Percentiles rank a stretch among this genome's conserved stretches.
Conservation (phyloP, 208 protist species). For the Leishmania major region DNA sequence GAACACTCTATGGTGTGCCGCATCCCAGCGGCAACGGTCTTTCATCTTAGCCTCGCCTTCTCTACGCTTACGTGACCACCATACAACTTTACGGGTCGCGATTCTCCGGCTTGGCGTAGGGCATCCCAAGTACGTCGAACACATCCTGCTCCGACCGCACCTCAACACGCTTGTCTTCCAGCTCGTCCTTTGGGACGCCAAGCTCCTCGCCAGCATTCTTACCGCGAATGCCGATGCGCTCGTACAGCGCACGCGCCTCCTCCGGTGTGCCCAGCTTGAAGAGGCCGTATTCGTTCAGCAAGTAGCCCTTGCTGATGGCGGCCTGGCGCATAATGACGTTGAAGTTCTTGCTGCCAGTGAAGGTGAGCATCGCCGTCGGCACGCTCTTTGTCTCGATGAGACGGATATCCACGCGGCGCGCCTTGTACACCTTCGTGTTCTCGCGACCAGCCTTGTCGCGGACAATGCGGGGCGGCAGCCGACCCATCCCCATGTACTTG, state of each 20-base stretch:
- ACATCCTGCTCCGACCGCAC: slow-evolving; percentile 85
- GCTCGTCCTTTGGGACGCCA: slow-evolving; percentile 80
- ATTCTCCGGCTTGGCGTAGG: slow-evolving; percentile 86
- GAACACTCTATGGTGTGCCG: background rate
- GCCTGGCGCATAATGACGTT: slow-evolving; percentile 93
- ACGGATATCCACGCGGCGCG: slow-evolving; percentile 90
- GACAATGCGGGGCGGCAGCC: slow-evolving; percentile 75
- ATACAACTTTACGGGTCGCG: slow-evolving; percentile 54
- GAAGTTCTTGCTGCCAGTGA: slow-evolving; percentile 94
- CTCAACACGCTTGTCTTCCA: slow-evolving; percentile 82
- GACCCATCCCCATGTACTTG: slow-evolving; percentile 92
- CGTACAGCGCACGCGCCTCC: slow-evolving; percentile 80
- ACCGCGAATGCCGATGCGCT: slow-evolving; percentile 62
- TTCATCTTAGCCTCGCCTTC: background rate
- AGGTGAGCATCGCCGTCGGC: slow-evolving; percentile 91
- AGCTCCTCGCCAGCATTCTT: slow-evolving; percentile 84
- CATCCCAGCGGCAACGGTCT: background rate
- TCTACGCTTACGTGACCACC: no score
- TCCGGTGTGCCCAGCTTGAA: slow-evolving; percentile 86
- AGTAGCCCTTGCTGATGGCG: slow-evolving; percentile 88
- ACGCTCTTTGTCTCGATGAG: slow-evolving; percentile 87
- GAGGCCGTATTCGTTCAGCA: slow-evolving; percentile 91
- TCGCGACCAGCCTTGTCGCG: slow-evolving; percentile 62
- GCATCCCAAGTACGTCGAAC: slow-evolving; percentile 88
- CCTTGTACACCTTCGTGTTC: slow-evolving; percentile 88